Base-by-base conservation (phyloP, 306 rosid species). In the Mimosa bimucronata region DNA sequence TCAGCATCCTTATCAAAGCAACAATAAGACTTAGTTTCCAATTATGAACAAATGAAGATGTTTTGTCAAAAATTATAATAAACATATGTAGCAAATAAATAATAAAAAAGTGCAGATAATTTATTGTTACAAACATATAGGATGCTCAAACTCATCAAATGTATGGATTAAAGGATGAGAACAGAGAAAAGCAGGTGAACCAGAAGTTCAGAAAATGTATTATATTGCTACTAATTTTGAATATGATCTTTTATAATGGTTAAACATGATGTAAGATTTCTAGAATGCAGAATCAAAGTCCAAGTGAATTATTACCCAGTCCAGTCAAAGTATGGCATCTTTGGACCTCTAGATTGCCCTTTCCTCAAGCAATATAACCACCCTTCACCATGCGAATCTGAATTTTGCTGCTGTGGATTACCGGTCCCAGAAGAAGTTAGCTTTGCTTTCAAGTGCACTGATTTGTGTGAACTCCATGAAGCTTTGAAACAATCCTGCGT, bases 401-500 rank as follows among this genome's bases (percentile, higher is more conserved):
- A 86, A 73, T 84, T 89, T 66, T 86, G 83, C 15, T 82, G 82
- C 65, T 79, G 90, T 12, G 79, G 79, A 75, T 75, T 71, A 74
- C 86, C 90, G 0, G 77, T 80, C 83, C 83, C 92, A 52, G 25
- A 23, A 55, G 89, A 77, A 9, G 87, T 73, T 30, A 46, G 80
- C 86, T 91, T 92, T 61, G 86, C 92, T 80, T 90, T 92, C 82
- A 82, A 73, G 89, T 92, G 98, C 81, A 89, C 94, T 7, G 97
- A 75, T 75, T 91, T 95, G 87, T 95, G 98, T 7, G 90, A 84
- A 90, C 90, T 90, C 98, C 98, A 95, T 19, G 98, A 92, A 55
- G 91, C 88, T 87, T 95, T 95, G 82, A 95, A 95, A 83, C 98
- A 95, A 70, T 95, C 98, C 90, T 95, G 98, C 55, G 98, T 67